A percentile compares a stretch with the other conserved stretches of the same genome.
phyloP scores from a whole-genome alignment of 805 yeast species.

The Tetrapisispora arboricola region DNA sequence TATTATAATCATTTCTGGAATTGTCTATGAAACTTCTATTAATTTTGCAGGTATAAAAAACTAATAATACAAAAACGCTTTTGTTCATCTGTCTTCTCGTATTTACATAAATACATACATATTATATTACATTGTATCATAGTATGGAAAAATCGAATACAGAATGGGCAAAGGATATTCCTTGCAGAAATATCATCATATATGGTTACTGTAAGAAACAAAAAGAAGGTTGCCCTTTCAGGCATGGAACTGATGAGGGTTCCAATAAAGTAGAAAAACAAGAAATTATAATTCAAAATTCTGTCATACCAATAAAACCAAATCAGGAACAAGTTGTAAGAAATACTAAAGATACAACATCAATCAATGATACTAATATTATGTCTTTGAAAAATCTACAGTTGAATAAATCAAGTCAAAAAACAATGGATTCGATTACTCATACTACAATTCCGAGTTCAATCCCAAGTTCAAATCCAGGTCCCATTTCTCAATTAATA shows the following conservation, averaged over 20 bases:
- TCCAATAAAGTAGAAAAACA: conserved; percentile 17
- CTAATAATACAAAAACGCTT: too few species aligned
- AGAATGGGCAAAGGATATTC: conserved; percentile 59
- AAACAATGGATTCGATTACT: not conserved
- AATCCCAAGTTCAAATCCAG: not conserved
- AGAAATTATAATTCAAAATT: too few species aligned
- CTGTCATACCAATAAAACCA: too few species aligned
- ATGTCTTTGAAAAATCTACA: not conserved
- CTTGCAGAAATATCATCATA: conserved; percentile 72
- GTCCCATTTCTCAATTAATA: not conserved
- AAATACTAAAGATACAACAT: conserved; percentile 64
- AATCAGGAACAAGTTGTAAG: conserved; percentile 76
- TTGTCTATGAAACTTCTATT: not conserved
- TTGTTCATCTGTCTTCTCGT: too few species aligned
- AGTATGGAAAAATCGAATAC: conserved; percentile 28
- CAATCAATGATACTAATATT: conserved; percentile 47
- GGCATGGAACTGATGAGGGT: conserved; percentile 42
- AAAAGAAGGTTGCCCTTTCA: conserved; percentile 78
- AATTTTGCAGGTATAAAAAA: too few species aligned
- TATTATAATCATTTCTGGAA: not conserved
- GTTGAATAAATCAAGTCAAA: not conserved
- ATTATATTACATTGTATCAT: too few species aligned
- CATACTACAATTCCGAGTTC: too few species aligned
- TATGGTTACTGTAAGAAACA: conserved; percentile 85
- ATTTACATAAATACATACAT: too few species aligned